phyloP scores from a whole-genome alignment of 768 basidiomycete genomes.

The Tulasnella calospora region DNA sequence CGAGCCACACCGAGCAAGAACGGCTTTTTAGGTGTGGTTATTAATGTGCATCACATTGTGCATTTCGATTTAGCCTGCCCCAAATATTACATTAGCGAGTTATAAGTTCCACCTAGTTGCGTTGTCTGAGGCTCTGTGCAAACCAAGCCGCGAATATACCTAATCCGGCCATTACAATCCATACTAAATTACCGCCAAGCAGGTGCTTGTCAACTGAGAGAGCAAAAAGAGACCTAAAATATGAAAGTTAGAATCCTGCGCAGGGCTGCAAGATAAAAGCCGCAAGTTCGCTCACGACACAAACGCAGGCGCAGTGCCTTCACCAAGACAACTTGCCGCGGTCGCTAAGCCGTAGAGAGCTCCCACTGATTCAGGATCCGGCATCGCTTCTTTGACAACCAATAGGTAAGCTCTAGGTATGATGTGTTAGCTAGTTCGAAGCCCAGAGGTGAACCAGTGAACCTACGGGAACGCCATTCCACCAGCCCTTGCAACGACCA shows the following conservation, averaged over 20 bases:
- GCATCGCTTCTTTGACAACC: constrained; percentile 52
- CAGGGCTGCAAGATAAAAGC: background rate
- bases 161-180: constrained; percentile 44
- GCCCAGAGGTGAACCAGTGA: background rate
- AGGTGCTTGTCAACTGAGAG: constrained; percentile 47
- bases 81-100: too few relatives aligned
- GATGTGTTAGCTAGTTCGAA: background rate
- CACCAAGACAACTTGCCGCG: constrained; percentile 41
- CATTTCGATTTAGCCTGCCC: too few relatives aligned
- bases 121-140: background rate
- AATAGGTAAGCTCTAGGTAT: constrained; percentile 55
- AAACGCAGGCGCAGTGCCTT: constrained; percentile 56
- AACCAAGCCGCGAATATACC: background rate
- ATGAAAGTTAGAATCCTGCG: background rate
- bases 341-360: constrained; percentile 61
- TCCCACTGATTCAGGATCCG: constrained; percentile 51
- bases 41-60: background rate
- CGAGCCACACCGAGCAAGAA: too few relatives aligned
- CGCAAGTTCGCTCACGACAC: constrained; percentile 46
- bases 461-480: constrained; percentile 54
- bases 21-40: background rate
- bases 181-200: constrained; percentile 51
- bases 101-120: background rate
- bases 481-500: constrained; percentile 44
- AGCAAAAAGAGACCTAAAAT: constrained; percentile 54